Base-by-base conservation (phyloP, 805 yeast species). In the Tetrapisispora phaffii region DNA sequence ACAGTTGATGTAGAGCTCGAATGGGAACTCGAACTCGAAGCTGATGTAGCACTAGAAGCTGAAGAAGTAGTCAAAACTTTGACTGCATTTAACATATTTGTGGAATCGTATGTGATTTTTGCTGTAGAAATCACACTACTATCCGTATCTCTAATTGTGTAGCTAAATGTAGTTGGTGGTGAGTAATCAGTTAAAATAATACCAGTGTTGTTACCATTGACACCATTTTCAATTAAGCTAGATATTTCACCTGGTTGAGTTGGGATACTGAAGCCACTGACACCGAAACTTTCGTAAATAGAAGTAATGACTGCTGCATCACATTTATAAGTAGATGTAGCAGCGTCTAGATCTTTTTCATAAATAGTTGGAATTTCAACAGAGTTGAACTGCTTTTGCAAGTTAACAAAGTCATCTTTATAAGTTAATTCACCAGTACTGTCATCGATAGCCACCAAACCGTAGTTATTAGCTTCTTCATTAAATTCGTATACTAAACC, bases 401-500 rank as follows among this genome's bases (percentile, higher is more conserved):
- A 71, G 46, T 76, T 72, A 35, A 60, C 65, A 54, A 70, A 82
- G 55, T 83, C 90, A 0, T 62, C 58, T 40, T 65, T 62, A 34
- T 66, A 69, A 7, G 68, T 55, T 17, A 75, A 47, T 1, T 68
- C 64, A 38, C 41, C 41, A 24, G 73, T 71, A 42, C 74, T 72
- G 33, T 63, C 64, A 46, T 67, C 72, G 28, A 80, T 64, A 20
- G 70, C 63, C 33, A 82, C 87, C 49, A 89, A 74, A 19, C 97
- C 97, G 57, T 85, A 89, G 57, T 85, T 63, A 53, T 80, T 77
- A 13, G 69, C 74, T 65, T 87, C 96, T 59, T 84, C 76, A 15
- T 85, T 76, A 68, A 82, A 89, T 67, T 89, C 95, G 66, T 88
- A 89, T n/a, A 89, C 95, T 48, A 89, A 74, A 13, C 96, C 96